phyloP scores from a whole-genome alignment of 306 rosid genomes.

The Begonia masoniana region DNA sequence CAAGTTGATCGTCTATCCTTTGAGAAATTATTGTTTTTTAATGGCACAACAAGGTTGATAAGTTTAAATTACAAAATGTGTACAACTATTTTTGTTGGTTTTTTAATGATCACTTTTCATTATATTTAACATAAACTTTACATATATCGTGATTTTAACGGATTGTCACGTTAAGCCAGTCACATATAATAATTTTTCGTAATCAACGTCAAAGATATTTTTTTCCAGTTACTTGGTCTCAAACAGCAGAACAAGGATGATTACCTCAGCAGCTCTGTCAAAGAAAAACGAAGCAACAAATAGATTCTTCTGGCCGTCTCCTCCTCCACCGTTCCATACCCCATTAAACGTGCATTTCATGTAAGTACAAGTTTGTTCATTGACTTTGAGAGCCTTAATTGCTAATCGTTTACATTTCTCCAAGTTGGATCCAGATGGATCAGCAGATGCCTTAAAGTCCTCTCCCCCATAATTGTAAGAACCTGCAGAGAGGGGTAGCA shows the following conservation, averaged over 20 bases:
- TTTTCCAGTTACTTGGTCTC: no score
- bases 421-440: conserved; percentile 54
- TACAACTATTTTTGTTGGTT: no score
- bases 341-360: conserved; percentile 92
- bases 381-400: conserved; percentile 58
- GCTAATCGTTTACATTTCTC: conserved; percentile 50
- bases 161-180: no score
- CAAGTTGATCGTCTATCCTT: no score
- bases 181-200: no score
- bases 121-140: neutral
- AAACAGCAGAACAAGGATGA: no score
- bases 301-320: conserved; percentile 76
- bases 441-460: conserved; percentile 37
- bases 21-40: no score
- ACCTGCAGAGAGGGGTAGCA: neutral
- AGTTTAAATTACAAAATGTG: neutral
- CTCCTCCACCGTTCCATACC: conserved; percentile 97
- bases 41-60: neutral
- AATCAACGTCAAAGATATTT: no score
- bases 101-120: neutral
- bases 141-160: no score
- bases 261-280: conserved; percentile 96
- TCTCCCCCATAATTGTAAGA: conserved; percentile 10
- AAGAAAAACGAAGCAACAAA: conserved; percentile 97
- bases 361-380: conserved; percentile 57